A percentile compares a stretch with the other conserved stretches of the same genome.
Conservation (phyloP, 805 yeast genomes). For the Myxozyma monticola region DNA sequence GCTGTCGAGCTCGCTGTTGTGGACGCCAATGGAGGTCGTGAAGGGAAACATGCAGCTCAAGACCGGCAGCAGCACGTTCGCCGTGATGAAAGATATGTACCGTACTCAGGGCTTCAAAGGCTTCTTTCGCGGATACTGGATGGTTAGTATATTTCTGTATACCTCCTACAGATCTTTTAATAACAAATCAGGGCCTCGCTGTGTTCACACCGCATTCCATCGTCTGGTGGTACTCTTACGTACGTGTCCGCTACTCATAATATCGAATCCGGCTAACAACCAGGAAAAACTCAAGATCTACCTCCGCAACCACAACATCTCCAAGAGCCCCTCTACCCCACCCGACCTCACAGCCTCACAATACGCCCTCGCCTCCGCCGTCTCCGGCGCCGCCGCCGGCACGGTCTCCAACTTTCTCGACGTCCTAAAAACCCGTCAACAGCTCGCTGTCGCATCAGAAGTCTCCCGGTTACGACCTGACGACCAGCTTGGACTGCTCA, state of each 20-base stretch:
- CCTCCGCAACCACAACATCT: conserved; percentile 7
- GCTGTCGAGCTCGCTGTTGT: conserved; percentile 34
- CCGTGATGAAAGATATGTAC: conserved; percentile 44
- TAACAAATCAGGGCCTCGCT: conserved; percentile 37
- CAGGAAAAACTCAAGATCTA: conserved; percentile 21
- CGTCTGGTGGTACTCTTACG: conserved; percentile 46
- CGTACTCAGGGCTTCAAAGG: conserved; percentile 72
- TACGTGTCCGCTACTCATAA: too few species aligned
- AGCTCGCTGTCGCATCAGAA: conserved; percentile 45
- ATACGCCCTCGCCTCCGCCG: conserved; percentile 38
- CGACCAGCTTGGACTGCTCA: conserved; percentile 40
- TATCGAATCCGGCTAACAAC: too few species aligned
- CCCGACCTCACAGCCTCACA: conserved; percentile 19
- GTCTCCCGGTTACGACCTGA: conserved; percentile 42
- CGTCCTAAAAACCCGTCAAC: conserved; percentile 47
- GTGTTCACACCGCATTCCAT: conserved; percentile 47
- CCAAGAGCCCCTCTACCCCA: background rate
- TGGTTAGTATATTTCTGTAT: conserved; percentile 30
- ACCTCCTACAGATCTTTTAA: background rate
- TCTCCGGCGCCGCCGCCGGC: conserved; percentile 42
- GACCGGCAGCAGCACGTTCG: conserved; percentile 29
- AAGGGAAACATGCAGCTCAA: conserved; percentile 47
- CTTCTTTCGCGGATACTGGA: conserved; percentile 69
- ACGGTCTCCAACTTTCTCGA: conserved; percentile 44
- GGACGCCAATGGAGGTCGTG: conserved; percentile 49